Base-by-base conservation (phyloP, 2,329 filamentous ascomycete species). In the Chaetoscypha palmicola region DNA sequence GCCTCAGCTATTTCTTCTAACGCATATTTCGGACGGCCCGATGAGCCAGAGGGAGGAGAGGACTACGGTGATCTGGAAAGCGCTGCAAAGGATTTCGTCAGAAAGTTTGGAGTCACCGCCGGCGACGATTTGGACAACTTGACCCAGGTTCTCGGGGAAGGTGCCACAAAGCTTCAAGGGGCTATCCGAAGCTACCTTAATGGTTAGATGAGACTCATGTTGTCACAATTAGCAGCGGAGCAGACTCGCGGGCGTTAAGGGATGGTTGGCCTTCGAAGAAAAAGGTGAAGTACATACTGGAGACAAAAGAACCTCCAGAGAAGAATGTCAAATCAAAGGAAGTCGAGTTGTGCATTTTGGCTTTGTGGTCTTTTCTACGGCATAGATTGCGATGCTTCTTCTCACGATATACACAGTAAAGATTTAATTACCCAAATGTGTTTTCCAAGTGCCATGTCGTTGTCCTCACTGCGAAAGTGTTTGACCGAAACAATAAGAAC, bases 91-190 rank as follows among this genome's bases (percentile, higher is more conserved):
- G 92, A 98, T 66, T 94, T 97, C 67, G 82, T 97, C 23, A 81
- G 92, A 60, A 89, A 86, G 62, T 96, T 97, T 62, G 92, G 92
- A 38, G 86, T 96, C 56, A 97, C 91, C 3, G 91, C 92, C 19
- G 90, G 89, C 45, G 92, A 98, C 62, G 92, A 98, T 65, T 68
- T 98, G 44, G 92, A 98, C 65, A 95, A 95, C 65, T 66, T 97
- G 56, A 84, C 82, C 19, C 79, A 81, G 55, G 75, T 88, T 51
- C 69, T 96, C 3, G 92, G 91, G 22, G 89, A 96, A 59, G 91
- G 89, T 32, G 89, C 89, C 11, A 79, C 74, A 36, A 84, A 81
- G 66, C 72, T 97, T 61, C 89, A 96, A 69, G 88, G 86, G 61
- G 73, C 79, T 37, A 79, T 84, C 56, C 72, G 78, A 53, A 73